Conservation (phyloP, 192 early-diverging fungal genomes). For the Coemansia sp. region DNA sequence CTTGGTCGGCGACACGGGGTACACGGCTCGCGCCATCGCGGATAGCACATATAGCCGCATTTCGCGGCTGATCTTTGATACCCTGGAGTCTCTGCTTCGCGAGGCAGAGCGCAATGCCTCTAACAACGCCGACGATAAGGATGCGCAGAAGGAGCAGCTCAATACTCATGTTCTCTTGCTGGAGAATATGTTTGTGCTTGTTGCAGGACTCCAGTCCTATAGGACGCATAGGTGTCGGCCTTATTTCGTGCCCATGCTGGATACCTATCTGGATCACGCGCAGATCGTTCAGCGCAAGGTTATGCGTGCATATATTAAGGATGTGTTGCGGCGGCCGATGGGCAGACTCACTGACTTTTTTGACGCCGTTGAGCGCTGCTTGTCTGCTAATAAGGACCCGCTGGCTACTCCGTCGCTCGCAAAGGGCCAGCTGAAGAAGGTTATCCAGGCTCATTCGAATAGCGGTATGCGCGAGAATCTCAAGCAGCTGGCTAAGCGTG, state of each 20-base stretch:
- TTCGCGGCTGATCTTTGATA: constrained; percentile 82
- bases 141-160: constrained; percentile 72
- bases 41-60: constrained; percentile 80
- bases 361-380: constrained; percentile 85
- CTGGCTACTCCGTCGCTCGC: constrained; percentile 65
- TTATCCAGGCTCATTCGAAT: constrained; percentile 78
- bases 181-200: constrained; percentile 96
- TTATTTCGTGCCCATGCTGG: constrained; percentile 36
- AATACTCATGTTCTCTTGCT: constrained; percentile 84
- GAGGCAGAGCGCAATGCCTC: constrained; percentile 62
- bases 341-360: constrained; percentile 93
- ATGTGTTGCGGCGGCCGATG: constrained; percentile 84
- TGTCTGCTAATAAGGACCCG: constrained; percentile 64
- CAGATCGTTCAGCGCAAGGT: constrained; percentile 78
- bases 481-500: constrained; percentile 80
- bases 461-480: constrained; percentile 72
- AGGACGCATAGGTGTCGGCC: constrained; percentile 70
- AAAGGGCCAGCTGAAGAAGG: constrained; percentile 81
- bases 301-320: constrained; percentile 79
- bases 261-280: constrained; percentile 76
- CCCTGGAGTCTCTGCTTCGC: constrained; percentile 77
- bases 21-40: constrained; percentile 67
- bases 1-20: constrained; percentile 56
- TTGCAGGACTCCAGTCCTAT: constrained; percentile 71
- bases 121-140: constrained; percentile 74